Conservation (phyloP, 805 yeast species). For the Starmerella lactis-condensi region DNA sequence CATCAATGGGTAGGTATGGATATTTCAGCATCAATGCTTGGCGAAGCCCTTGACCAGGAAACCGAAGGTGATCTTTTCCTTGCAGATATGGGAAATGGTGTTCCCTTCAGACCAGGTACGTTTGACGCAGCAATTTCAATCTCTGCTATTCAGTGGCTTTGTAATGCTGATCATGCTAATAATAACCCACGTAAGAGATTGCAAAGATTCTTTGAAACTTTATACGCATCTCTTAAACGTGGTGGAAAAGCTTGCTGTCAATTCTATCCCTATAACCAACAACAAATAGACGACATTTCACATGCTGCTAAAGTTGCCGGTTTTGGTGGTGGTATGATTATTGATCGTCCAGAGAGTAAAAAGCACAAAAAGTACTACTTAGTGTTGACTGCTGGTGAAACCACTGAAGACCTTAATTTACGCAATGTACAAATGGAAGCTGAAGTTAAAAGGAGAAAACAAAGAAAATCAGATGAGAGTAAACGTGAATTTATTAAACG, state of each 20-base stretch:
- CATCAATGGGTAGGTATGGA: constrained; percentile 94
- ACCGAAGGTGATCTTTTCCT: constrained; percentile 84
- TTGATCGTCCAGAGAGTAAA: constrained; percentile 85
- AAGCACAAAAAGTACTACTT: constrained; percentile 80
- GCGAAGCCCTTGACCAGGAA: constrained; percentile 79
- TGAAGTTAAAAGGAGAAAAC: constrained; percentile 20
- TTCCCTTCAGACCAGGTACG: constrained; percentile 89
- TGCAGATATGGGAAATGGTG: constrained; percentile 83
- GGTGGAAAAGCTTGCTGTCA: constrained; percentile 98
- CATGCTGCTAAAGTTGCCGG: constrained; percentile 85
- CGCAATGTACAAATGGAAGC: constrained; percentile 64
- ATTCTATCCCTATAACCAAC: constrained; percentile 83
- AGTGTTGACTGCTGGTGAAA: constrained; percentile 70
- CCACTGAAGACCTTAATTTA: constrained; percentile 58
- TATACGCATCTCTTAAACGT: constrained; percentile 67
- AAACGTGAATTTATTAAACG: constrained; percentile 66
- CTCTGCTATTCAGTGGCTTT: constrained; percentile 93
- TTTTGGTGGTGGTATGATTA: constrained; percentile 84
- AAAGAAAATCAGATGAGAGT: constrained; percentile 43
- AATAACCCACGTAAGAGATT: constrained; percentile 73
- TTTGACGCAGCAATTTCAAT: constrained; percentile 93
- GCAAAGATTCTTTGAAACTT: constrained; percentile 65
- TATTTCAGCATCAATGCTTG: constrained; percentile 88
- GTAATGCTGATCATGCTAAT: constrained; percentile 75
- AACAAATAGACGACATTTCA: constrained; percentile 58